Percentiles rank a stretch among this genome's conserved stretches.
phyloP scores from a whole-genome alignment of 805 yeast genomes.

The Diddensiella transvaalensis region DNA sequence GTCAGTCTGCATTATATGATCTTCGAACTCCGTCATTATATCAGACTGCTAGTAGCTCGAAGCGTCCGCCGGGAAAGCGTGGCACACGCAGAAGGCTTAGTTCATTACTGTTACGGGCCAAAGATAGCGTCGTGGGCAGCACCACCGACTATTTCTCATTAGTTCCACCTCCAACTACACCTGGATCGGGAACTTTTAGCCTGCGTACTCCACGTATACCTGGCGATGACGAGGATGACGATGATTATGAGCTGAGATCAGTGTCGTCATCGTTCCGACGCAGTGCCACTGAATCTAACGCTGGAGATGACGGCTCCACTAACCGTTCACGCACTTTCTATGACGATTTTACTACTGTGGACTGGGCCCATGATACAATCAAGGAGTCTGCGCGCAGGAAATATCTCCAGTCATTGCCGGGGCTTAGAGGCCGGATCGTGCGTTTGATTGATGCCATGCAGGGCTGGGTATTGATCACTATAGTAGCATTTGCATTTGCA shows the following conservation, averaged over 20 bases:
- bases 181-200: not conserved
- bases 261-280: not conserved
- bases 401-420: slow-evolving; percentile 35
- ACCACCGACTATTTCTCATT: not conserved
- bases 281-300: not conserved
- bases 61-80: not conserved
- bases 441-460: slow-evolving; percentile 40
- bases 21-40: too few relatives aligned
- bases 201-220: slow-evolving; percentile 5
- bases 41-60: too few relatives aligned
- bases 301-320: not conserved
- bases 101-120: not conserved
- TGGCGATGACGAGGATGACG: slow-evolving; percentile 1
- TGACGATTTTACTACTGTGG: slow-evolving; percentile 60
- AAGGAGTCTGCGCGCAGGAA: slow-evolving; percentile 42
- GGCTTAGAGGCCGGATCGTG: slow-evolving; percentile 31
- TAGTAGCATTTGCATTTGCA: slow-evolving; percentile 46
- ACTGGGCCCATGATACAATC: slow-evolving; percentile 52
- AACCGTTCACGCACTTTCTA: slow-evolving; percentile 34
- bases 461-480: slow-evolving; percentile 48
- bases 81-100: not conserved
- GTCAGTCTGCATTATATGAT: not conserved
- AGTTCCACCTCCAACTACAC: not conserved
- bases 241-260: not conserved
- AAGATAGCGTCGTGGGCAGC: not conserved